These are phyloP conservation scores for Smallanthus sonchifolius DNA, from an alignment of 129 eudicot genomes.

Conservation along the genomic window DNA sequence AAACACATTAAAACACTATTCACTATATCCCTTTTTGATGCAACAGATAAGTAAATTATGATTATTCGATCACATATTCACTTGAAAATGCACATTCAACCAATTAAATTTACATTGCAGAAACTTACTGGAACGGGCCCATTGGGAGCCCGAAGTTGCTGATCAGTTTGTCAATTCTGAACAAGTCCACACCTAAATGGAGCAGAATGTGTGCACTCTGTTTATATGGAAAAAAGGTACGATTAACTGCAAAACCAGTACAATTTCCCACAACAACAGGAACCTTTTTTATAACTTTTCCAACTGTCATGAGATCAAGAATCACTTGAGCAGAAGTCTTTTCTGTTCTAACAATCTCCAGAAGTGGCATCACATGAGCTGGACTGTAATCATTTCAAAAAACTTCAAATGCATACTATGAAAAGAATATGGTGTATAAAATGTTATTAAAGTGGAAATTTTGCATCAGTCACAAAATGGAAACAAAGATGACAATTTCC, in stretches of 20 bases:
- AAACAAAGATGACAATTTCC: neutral
- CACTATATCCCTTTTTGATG: neutral
- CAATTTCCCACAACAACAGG: constrained; percentile 92
- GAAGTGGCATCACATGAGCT: constrained; percentile 90
- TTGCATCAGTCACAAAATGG: neutral
- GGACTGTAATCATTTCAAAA: constrained; percentile 53
- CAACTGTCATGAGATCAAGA: constrained; percentile 85
- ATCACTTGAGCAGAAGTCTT: constrained; percentile 88
- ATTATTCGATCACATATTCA: neutral
- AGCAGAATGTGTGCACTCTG: constrained; percentile 76
- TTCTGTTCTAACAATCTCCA: constrained; percentile 86
- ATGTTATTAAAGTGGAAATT: neutral
- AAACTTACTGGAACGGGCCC: constrained; percentile 93
- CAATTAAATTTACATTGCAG: too few species aligned
- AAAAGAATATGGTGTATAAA: neutral
- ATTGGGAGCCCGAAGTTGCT: constrained; percentile 75
- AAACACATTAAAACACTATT: neutral
- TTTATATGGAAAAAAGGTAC: constrained; percentile 77
- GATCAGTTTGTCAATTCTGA: constrained; percentile 79
- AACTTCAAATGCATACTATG: neutral
- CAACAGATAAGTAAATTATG: neutral
- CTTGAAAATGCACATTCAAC: neutral
- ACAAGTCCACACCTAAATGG: constrained; percentile 77
- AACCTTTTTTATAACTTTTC: constrained; percentile 74
- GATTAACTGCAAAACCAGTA: constrained; percentile 85